Evolutionary conservation across 352 stramenopile genomes (phyloP).

Genomic region (Plasmopara viticola): DNA sequence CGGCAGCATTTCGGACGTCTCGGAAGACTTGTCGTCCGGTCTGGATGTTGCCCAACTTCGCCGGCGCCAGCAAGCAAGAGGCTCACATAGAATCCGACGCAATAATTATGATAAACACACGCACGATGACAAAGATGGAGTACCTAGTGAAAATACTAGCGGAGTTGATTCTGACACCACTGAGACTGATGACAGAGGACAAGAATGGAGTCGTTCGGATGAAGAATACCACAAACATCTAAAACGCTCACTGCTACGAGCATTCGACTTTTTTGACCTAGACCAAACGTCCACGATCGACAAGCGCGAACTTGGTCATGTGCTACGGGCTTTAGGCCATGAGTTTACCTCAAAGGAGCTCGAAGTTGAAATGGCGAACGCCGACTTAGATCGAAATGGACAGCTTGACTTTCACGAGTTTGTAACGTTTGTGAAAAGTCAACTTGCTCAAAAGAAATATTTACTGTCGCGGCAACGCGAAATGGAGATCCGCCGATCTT

Average conservation of each 20-base stretch:
- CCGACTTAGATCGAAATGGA: conserved; percentile 60
- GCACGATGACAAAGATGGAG: too few species aligned
- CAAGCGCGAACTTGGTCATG: conserved; percentile 55
- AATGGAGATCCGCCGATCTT: too few species aligned
- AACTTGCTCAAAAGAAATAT: too few species aligned
- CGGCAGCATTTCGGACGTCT: too few species aligned
- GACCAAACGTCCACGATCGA: conserved; percentile 67
- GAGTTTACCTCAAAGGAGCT: conserved; percentile 68
- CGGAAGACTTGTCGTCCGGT: conserved; percentile 27
- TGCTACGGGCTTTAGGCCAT: conserved; percentile 60
- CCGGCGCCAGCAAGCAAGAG: conserved; percentile 19
- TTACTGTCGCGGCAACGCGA: too few species aligned
- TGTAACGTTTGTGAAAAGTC: conserved; percentile 42
- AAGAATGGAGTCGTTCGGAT: too few species aligned
- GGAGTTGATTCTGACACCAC: too few species aligned
- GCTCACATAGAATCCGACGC: conserved; percentile 3
- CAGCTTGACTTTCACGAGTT: conserved; percentile 77
- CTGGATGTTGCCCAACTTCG: conserved; percentile 40
- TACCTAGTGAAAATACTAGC: too few species aligned
- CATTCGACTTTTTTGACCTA: conserved; percentile 77
- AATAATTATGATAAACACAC: too few species aligned
- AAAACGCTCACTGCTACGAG: conserved; percentile 50
- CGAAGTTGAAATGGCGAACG: conserved; percentile 44
- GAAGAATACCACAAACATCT: conserved; percentile 34
- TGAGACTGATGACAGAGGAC: too few species aligned